Conservation (phyloP, 164 flowering plant genomes). For the Vitis cinerea region DNA sequence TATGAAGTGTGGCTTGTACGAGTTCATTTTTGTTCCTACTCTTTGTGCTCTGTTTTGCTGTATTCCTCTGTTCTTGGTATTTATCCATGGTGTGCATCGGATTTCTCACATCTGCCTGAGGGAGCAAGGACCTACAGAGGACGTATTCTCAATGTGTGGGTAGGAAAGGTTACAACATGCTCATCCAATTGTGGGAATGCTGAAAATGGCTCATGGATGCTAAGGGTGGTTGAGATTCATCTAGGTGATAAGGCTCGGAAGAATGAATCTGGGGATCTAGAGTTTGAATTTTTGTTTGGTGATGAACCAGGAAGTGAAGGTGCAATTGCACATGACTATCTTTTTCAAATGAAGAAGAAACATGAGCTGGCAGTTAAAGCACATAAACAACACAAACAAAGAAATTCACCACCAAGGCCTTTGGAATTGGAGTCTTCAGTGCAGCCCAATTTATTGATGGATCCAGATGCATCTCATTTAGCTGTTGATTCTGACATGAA, state of each 20-base stretch:
- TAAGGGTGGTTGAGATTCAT: no score
- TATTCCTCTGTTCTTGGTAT: no score
- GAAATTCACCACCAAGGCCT: constrained; percentile 14
- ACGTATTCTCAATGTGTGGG: no score
- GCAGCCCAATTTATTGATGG: constrained; percentile 10
- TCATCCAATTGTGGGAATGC: no score
- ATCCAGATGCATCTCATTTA: constrained; percentile 30
- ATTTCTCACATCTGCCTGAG: no score
- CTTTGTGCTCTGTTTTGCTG: no score
- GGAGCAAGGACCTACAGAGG: no score
- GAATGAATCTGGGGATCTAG: constrained; percentile 42
- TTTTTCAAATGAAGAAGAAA: constrained; percentile 47
- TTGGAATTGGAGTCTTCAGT: constrained; percentile 16
- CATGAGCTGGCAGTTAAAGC: constrained; percentile 16
- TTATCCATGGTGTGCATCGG: no score
- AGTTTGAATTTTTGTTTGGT: constrained; percentile 51
- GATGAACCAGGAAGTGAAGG: constrained; percentile 60
- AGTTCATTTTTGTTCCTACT: no score
- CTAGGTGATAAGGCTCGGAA: constrained; percentile 17
- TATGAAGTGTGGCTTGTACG: no score
- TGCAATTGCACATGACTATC: constrained; percentile 50
- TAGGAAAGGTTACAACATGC: no score
- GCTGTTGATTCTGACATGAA: constrained; percentile 85
- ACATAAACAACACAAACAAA: constrained; percentile 12
- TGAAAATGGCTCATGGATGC: no score